phyloP scores from a whole-genome alignment of 140 eudicot genomes.

The Ambrosia hybrid region DNA sequence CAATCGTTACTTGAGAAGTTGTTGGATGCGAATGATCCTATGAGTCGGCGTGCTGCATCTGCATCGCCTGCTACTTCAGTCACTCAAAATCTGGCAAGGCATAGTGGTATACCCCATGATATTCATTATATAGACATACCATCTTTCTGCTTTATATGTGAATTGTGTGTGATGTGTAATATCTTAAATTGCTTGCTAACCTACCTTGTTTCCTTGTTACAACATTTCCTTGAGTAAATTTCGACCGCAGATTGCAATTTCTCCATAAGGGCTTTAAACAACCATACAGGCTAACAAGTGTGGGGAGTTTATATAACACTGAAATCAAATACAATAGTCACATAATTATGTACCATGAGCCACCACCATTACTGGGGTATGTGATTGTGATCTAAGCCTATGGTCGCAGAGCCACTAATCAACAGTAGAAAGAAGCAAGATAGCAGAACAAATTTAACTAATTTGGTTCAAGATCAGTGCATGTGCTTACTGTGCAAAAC shows the following conservation, averaged over 20 bases:
- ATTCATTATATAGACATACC: constrained; percentile 65
- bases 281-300: not conserved
- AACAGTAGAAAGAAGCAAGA: constrained; percentile 1
- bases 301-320: not conserved
- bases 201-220: not conserved
- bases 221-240: not conserved
- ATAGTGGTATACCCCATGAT: constrained; percentile 89
- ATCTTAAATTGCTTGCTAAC: constrained; percentile 10
- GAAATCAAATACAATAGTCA: not conserved
- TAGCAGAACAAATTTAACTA: constrained; percentile 8
- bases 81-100: constrained; percentile 90
- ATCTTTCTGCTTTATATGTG: too few relatives aligned
- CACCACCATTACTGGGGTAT: not conserved
- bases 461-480: constrained; percentile 13
- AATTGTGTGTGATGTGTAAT: not conserved
- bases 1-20: constrained; percentile 84
- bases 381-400: constrained; percentile 10
- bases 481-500: constrained; percentile 18
- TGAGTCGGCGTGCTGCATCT: constrained; percentile 97
- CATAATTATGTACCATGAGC: not conserved
- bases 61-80: constrained; percentile 86
- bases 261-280: not conserved
- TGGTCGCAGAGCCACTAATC: not conserved
- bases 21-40: constrained; percentile 81
- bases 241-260: not conserved